Evolutionary conservation across 202 grass and related monocot species (phyloP), one percentile per base, ranked within the genome.

Genomic region (Carex sylvatica): DNA sequence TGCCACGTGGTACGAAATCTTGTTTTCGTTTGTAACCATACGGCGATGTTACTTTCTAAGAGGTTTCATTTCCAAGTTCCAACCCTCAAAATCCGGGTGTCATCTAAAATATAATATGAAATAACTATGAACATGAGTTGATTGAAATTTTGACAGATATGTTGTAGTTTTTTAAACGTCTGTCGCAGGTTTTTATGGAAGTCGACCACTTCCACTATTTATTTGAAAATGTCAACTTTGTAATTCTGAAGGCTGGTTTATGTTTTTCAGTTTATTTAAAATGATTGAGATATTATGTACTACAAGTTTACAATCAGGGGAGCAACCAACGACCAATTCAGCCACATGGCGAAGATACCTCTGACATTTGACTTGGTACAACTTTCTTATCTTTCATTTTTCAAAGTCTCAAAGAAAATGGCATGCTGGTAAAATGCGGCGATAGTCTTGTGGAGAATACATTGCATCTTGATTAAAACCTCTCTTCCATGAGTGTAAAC

Each of bases 311-410:
- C 47, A 73, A 49, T 42, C 13, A 11, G 71, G 71, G 71, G 15
- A 75, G 71, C 22, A 74, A 30, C 49, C 20, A 31, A 74, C 22
- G 24, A 49, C 46, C 46, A 49, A 49, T 3, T 49, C 18, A n/a
- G 23, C 24, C 72, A 58, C 72, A 55, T 75, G 73, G 14, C 26
- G 13, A 35, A 76, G 73, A 35, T 53, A 3, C 49, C 73, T 28
- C 47, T 40, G 22, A 76, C 51, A 76, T 56, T 77, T 77, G 51
- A 77, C 51, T 77, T 58, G 7, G 73, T 30, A 58, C 52, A 10
- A 56, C 6, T 77, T 19, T 58, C 26, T 28, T 58, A 35, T 22
- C 1, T 71, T 4, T 71, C 23, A 28, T 4, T 71, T 47, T 70
- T 71, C 46, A 49, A 49, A 12, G 46, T 49, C 46, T 42, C 15